phyloP scores from a whole-genome alignment of 2,329 filamentous ascomycete genomes.

The Calonectria multiphialidica region DNA sequence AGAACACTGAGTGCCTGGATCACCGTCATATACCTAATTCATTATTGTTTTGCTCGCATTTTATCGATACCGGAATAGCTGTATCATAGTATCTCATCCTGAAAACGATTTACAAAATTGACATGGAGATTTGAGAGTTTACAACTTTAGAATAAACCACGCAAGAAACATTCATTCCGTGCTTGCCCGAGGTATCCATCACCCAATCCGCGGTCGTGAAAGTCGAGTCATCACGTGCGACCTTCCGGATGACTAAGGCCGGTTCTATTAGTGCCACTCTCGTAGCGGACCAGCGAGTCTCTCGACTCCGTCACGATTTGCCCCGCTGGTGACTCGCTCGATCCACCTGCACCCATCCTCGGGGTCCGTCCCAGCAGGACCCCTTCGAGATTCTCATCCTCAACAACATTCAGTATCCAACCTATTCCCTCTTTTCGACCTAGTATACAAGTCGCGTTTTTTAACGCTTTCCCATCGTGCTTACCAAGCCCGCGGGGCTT shows the following conservation, averaged over 20 bases:
- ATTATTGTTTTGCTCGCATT: slow-evolving; percentile 44
- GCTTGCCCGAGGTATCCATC: not conserved
- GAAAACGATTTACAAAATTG: slow-evolving; percentile 22
- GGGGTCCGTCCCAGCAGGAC: slow-evolving; percentile 52
- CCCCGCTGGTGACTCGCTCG: slow-evolving; percentile 52
- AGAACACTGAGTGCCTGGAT: slow-evolving; percentile 46
- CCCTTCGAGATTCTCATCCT: slow-evolving; percentile 41
- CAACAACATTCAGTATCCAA: slow-evolving; percentile 25
- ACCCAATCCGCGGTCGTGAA: not conserved
- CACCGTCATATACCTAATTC: slow-evolving; percentile 52
- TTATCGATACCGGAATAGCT: slow-evolving; percentile 42
- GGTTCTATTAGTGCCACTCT: slow-evolving; percentile 29
- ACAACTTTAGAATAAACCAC: not conserved
- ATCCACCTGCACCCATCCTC: slow-evolving; percentile 46
- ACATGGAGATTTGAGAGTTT: not conserved
- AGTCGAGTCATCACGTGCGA: slow-evolving; percentile 22
- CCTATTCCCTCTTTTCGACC: slow-evolving; percentile 20
- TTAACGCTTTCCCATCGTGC: not conserved
- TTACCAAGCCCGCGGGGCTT: not conserved
- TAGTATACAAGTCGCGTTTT: not conserved
- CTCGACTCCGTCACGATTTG: slow-evolving; percentile 49
- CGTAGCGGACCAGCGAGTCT: slow-evolving; percentile 13
- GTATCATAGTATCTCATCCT: slow-evolving; percentile 36
- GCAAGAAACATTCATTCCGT: not conserved
- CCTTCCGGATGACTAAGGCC: slow-evolving; percentile 33